Evolutionary conservation across 1,139 yeast species (phyloP), one percentile per base, ranked within the genome.

Genomic region (Sugiyamaella xylanicola): DNA sequence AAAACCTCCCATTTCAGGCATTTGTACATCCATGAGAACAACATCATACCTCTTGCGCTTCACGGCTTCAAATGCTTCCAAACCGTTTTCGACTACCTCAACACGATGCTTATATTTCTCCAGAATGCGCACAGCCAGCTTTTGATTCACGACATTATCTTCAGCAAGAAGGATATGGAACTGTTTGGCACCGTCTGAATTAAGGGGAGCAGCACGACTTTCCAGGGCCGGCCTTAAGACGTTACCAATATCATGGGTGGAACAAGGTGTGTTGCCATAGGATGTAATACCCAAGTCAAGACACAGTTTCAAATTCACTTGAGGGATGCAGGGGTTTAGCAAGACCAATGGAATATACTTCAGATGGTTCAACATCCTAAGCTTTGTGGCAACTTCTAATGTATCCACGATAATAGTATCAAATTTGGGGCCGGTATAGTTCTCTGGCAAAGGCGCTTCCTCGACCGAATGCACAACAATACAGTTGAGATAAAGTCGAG

Each of bases 1-100:
- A 69, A 89, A 89, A 0, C 96, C 96, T 46, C 96, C 95, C 95
- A 89, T 88, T 7, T 88, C 90, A 4, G 96, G 96, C 96, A 89
- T 89, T 72, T 89, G 96, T 43, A 89, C 96, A 74, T 89, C 96
- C 96, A 89, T 89, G 63, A 89, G 78, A 15, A 89, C 89, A 51
- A 86, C 93, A 67, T 89, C 96, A 69, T 84, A 88, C 45, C 81
- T 77, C 69, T 81, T 83, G 50, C 75, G 70, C 68, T 84, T 79
- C 44, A 87, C 84, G 0, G 92, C 92, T 61, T 88, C 90, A 64
- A 82, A 82, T 0, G 96, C 96, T 65, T 87, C 91, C 58, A 83
- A 75, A 11, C 96, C 96, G 68, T 89, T 89, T 67, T 87, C 95
- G 16, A 89, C 96, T 53, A 86, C 95, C 59, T 84, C 86, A 7